These are phyloP conservation scores for Hymenoscyphus repandus DNA, from an alignment of 2,329 filamentous ascomycete genomes.

Conservation along the genomic window DNA sequence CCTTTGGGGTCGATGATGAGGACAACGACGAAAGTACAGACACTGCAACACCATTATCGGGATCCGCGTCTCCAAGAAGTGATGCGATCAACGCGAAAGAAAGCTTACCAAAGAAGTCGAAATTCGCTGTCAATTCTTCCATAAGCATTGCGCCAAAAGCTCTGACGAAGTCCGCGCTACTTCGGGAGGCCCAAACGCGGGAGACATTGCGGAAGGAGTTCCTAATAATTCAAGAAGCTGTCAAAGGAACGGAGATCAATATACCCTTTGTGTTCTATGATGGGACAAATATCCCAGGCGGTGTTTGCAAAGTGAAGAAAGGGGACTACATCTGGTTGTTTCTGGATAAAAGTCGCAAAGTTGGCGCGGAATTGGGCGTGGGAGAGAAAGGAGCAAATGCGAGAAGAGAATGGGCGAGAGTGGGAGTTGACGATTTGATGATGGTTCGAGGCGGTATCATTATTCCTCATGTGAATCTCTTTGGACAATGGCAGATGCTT, in stretches of 20 bases:
- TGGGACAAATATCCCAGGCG: slow-evolving; percentile 82
- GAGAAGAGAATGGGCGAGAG: slow-evolving; percentile 82
- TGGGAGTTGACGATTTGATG: slow-evolving; percentile 94
- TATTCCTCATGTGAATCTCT: slow-evolving; percentile 75
- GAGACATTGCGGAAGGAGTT: slow-evolving; percentile 77
- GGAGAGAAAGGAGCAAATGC: slow-evolving; percentile 49
- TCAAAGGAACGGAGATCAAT: slow-evolving; percentile 83
- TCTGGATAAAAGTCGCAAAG: slow-evolving; percentile 83
- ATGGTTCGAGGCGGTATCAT: slow-evolving; percentile 87
- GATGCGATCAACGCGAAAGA: slow-evolving; percentile 25
- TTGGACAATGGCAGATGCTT: background rate
- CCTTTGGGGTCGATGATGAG: slow-evolving; percentile 55
- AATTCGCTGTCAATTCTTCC: slow-evolving; percentile 57
- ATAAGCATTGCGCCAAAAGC: slow-evolving; percentile 65
- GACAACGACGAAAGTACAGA: slow-evolving; percentile 34
- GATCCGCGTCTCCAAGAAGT: slow-evolving; percentile 25
- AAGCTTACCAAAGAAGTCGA: slow-evolving; percentile 32
- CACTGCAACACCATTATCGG: slow-evolving; percentile 30
- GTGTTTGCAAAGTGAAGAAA: slow-evolving; percentile 81
- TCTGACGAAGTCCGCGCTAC: slow-evolving; percentile 69
- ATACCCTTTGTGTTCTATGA: slow-evolving; percentile 98
- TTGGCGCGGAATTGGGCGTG: slow-evolving; percentile 77
- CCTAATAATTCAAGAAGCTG: slow-evolving; percentile 71
- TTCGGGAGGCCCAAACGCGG: slow-evolving; percentile 72
- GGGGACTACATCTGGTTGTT: slow-evolving; percentile 92